A percentile compares a stretch with the other conserved stretches of the same genome.
Conservation (phyloP, 1,284 basidiomycete genomes). For the Abortiporus biennis region DNA sequence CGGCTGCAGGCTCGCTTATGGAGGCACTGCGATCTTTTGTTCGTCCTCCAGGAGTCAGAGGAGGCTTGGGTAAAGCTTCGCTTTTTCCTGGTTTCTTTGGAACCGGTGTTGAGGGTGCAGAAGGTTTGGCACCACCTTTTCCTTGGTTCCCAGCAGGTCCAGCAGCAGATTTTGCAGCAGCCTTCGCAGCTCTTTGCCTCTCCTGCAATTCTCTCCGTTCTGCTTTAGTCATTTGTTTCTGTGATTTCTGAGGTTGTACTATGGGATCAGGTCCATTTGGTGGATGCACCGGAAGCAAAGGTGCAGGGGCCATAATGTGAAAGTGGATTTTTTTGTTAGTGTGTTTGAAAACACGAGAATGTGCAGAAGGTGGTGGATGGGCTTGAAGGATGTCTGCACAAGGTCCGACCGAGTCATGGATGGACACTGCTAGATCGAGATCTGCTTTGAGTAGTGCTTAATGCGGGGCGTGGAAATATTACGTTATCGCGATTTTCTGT, state of each 20-base stretch:
- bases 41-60: conserved; percentile 10
- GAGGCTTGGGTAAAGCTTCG: conserved; percentile 15
- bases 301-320: conserved; percentile 19
- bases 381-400: not conserved
- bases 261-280: conserved; percentile 3
- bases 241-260: conserved; percentile 25
- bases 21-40: conserved; percentile 18
- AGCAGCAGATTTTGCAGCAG: conserved; percentile 25
- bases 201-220: conserved; percentile 78
- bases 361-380: not conserved
- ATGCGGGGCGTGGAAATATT: conserved; percentile 11
- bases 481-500: conserved; percentile 2
- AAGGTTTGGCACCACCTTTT: conserved; percentile 9
- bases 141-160: conserved; percentile 10
- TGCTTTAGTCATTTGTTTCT: conserved; percentile 69
- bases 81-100: conserved; percentile 14
- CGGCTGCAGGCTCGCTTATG: conserved; percentile 10
- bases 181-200: conserved; percentile 73
- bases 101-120: conserved; percentile 9
- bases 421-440: conserved; percentile 6
- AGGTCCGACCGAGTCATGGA: conserved; percentile 8
- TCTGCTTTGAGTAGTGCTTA: too few species aligned
- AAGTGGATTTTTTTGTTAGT: conserved; percentile 1
- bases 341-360: not conserved
- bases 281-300: conserved; percentile 21